Evolutionary conservation across 106 monocot genomes (phyloP).

Genomic region (Allium fistulosum): DNA sequence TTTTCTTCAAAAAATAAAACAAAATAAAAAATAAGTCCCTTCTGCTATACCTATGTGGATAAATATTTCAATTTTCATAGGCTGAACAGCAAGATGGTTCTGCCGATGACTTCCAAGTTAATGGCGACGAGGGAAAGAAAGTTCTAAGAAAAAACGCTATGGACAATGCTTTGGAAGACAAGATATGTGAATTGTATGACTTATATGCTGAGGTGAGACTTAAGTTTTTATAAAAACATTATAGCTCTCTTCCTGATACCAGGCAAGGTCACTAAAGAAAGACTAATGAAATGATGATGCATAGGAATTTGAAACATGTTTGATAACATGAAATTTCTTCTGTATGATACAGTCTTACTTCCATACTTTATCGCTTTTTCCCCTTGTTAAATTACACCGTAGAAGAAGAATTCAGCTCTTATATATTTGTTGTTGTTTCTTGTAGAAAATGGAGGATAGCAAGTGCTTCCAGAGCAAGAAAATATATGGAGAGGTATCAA

Average conservation of each 20-base stretch:
- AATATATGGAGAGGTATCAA: slow-evolving; percentile 77
- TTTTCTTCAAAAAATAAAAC: no score
- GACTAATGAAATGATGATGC: not conserved
- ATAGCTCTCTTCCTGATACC: not conserved
- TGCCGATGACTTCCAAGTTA: slow-evolving; percentile 68
- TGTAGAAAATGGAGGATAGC: slow-evolving; percentile 92
- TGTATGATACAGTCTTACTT: not conserved
- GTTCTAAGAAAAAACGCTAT: slow-evolving; percentile 46
- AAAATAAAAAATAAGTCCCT: no score
- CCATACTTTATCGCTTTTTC: not conserved
- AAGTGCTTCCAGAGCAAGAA: slow-evolving; percentile 84
- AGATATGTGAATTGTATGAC: slow-evolving; percentile 93
- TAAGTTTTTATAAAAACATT: not conserved
- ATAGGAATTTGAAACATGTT: not conserved
- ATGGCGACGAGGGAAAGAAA: slow-evolving; percentile 42
- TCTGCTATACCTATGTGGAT: not conserved
- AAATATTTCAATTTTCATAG: slow-evolving; percentile 8
- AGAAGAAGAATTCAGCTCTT: not conserved
- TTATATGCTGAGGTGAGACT: slow-evolving; percentile 86
- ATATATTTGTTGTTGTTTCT: not conserved
- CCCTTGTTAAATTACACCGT: not conserved
- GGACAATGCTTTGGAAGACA: slow-evolving; percentile 85
- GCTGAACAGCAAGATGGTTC: slow-evolving; percentile 59
- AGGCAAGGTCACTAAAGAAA: not conserved
- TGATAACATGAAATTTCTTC: not conserved